Base-by-base conservation (phyloP, 129 eudicot species). In the Escallonia herrerae region DNA sequence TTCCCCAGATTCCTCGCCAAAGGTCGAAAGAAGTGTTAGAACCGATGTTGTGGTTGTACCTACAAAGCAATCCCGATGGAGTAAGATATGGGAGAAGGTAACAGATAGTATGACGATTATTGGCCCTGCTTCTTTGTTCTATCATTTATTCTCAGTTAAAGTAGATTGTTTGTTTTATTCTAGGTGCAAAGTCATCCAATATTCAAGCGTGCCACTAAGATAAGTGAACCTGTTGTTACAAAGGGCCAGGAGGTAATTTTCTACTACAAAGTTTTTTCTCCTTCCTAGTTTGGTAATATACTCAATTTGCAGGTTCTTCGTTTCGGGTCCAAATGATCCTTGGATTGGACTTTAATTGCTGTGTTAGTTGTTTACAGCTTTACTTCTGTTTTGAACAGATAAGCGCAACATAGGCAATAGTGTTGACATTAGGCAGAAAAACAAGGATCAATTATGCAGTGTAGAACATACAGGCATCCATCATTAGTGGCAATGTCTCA, bases 41-140 rank as follows among this genome's bases (percentile, higher is more conserved):
- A 89, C 93, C 65, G 99, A 89, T 65, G 43, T 94, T 48, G 84
- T 84, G 15, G 65, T 89, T 65, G 75, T 94, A 71, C 90, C 99
- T 54, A 67, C 81, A 60, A 88, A 85, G 67, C 85, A 93, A 59
- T 94, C 99, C 2, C 63, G 68, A 10, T 89, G 86, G 82, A 82
- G 80, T 68, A 94, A 94, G 79, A 89, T 81, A 76, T 94, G 95
- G 95, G 82, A 75, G 7, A 94, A 94, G 94, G 99, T 89, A 67
- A 22, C 33, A 22, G 33, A 22, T 22, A 22, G 1, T 0, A 22
- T 22, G 33, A 22, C 33, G 33, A 22, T 22, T 22, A 22, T 22
- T 22, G 33, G 33, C 33, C 1, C 33, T 22, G 33, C 33, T 22
- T 22, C 33, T 22, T 22, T 65, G 33, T 64, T 41, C 49, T 49